These are phyloP conservation scores for Candida sp. DNA, from an alignment of 1,139 yeast genomes.

Conservation along the genomic window DNA sequence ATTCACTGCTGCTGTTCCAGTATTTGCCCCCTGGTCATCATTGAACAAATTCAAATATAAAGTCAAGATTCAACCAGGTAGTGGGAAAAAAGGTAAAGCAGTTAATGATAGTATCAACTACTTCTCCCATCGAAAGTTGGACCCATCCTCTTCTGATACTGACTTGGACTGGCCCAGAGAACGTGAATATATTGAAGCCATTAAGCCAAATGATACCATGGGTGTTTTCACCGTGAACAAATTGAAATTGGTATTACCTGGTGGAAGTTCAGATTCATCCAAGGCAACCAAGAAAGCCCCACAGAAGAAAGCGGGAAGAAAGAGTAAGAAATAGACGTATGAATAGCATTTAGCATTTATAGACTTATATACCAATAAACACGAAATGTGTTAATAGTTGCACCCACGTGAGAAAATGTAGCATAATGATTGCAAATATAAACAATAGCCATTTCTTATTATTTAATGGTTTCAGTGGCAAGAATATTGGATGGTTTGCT, in stretches of 20 bases:
- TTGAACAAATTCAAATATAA: conserved; percentile 74
- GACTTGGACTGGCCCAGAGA: conserved; percentile 73
- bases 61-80: conserved; percentile 84
- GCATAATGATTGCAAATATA: not conserved
- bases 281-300: conserved; percentile 1
- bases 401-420: no score
- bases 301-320: conserved; percentile 1
- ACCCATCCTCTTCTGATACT: conserved; percentile 44
- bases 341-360: not conserved
- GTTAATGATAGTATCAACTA: conserved; percentile 63
- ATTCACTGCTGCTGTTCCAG: conserved; percentile 66
- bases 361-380: not conserved
- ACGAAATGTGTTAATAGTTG: not conserved
- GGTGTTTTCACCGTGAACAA: conserved; percentile 38
- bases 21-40: conserved; percentile 92
- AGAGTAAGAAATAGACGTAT: conserved; percentile 1
- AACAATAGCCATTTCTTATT: not conserved
- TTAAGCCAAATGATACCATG: conserved; percentile 51
- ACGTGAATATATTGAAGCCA: conserved; percentile 50
- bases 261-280: conserved; percentile 9
- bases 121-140: conserved; percentile 57
- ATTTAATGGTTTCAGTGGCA: conserved; percentile 28
- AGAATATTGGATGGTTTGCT: conserved; percentile 25
- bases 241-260: conserved; percentile 36
- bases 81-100: conserved; percentile 86